A percentile compares a stretch with the other conserved stretches of the same genome.
These are phyloP conservation scores for Aspergillus spinulosporus DNA, from an alignment of 2,329 filamentous ascomycete species.

Conservation along the genomic window DNA sequence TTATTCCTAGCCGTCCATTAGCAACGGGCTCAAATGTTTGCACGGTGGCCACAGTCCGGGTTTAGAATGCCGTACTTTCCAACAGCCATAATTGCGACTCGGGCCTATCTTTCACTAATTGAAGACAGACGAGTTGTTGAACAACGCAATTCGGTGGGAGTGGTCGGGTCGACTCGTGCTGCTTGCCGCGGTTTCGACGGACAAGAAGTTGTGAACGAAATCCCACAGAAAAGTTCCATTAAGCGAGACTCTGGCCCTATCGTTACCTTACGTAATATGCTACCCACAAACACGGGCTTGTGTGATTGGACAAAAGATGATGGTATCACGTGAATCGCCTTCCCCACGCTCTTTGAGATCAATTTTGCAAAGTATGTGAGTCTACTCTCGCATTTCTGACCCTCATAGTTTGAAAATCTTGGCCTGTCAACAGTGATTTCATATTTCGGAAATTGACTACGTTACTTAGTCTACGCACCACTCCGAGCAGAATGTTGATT, in stretches of 20 bases:
- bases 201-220: conserved; percentile 40
- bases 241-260: conserved; percentile 46
- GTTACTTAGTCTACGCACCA: too few relatives aligned
- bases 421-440: too few relatives aligned
- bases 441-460: too few relatives aligned
- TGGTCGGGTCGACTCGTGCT: conserved; percentile 39
- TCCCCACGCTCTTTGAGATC: too few relatives aligned
- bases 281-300: conserved; percentile 18
- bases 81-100: conserved; percentile 75
- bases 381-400: too few relatives aligned
- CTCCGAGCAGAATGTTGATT: too few relatives aligned
- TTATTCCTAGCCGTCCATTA: conserved; percentile 72
- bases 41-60: not conserved
- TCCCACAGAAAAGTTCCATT: conserved; percentile 49
- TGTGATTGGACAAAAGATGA: conserved; percentile 8
- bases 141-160: conserved; percentile 40
- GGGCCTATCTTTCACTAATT: conserved; percentile 43
- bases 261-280: conserved; percentile 32
- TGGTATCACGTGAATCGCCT: not conserved
- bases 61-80: conserved; percentile 63
- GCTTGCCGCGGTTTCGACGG: conserved; percentile 36
- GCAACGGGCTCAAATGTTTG: conserved; percentile 11
- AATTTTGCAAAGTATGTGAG: too few relatives aligned
- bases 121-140: conserved; percentile 46
- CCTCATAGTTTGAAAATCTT: too few relatives aligned